Evolutionary conservation across 768 basidiomycete genomes (phyloP), one percentile per base, ranked within the genome.

Genomic region (Floccularia luteovirens): DNA sequence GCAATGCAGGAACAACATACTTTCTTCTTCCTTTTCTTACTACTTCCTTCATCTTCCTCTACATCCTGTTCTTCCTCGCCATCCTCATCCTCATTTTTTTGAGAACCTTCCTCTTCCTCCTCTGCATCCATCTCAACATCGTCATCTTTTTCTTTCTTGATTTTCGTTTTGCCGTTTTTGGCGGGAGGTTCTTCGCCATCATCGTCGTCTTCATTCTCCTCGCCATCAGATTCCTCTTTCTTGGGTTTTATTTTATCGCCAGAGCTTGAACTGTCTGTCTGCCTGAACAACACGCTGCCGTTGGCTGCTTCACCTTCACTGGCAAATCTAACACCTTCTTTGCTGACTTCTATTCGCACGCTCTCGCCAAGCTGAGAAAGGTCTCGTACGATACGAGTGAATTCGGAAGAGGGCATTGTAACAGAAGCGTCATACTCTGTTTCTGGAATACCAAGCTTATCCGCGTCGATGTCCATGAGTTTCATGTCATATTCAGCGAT

Each of bases 401-500:
- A 98, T 59, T 99, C 96, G 24, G 69, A 43, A 0, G 91, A 77
- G 5, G 87, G 75, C 78, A 99, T 81, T 14, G 82, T 81, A 35
- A 98, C 81, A 41, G 85, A 82, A 2, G 90, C 90, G 52, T 98
- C 94, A 61, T 98, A 99, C 36, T 93, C 86, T 2, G 96, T 99
- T 48, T 97, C 93, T 12, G 96, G 96, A 54, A 98, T 98, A 35
- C 85, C 84, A 38, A 98, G 83, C 32, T 79, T 82, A 63, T 99
- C 96, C 17, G 89, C 70, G 60, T 99, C 94, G 55, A 99, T 99
- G 54, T 98, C 94, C 94, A 99, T 97, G 39, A 98, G 79, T 61
- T 98, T 98, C 85, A 99, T 90, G 51, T 96, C 92, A 64, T 99
- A 99, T 58, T 97, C 90, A 19, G 92, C 91, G 39, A 98, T 83